phyloP scores from a whole-genome alignment of 2,329 filamentous ascomycete species.

The Arachnomyces sp. region DNA sequence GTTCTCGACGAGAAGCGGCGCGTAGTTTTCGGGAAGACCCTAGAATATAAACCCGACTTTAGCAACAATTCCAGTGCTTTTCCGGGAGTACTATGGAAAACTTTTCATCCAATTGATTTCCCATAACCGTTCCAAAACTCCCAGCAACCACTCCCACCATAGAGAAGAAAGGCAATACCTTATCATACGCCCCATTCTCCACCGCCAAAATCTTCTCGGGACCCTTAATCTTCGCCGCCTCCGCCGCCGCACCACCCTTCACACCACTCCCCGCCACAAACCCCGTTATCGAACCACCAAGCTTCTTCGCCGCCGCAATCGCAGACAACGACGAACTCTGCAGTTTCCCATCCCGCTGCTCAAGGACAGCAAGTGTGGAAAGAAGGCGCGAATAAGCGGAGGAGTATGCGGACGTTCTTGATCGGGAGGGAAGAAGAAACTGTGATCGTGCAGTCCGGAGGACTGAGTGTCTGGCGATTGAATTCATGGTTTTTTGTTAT shows the following conservation, averaged over 20 bases:
- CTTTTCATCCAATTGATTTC: too few relatives aligned
- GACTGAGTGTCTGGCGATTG: slow-evolving; percentile 31
- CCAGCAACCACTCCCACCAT: slow-evolving; percentile 1
- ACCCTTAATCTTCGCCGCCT: slow-evolving; percentile 82
- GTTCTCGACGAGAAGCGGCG: slow-evolving; percentile 88
- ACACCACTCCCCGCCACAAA: slow-evolving; percentile 78
- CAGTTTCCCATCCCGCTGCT: slow-evolving; percentile 85
- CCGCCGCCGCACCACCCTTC: slow-evolving; percentile 63
- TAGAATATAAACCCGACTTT: slow-evolving; percentile 29
- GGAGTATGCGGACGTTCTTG: slow-evolving; percentile 33
- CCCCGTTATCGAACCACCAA: slow-evolving; percentile 77
- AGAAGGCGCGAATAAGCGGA: slow-evolving; percentile 62
- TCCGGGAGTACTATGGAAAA: too few relatives aligned
- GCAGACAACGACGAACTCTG: slow-evolving; percentile 75
- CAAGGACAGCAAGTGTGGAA: slow-evolving; percentile 83
- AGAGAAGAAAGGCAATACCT: slow-evolving; percentile 47
- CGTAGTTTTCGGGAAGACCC: slow-evolving; percentile 89
- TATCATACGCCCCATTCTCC: slow-evolving; percentile 85
- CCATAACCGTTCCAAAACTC: neutral
- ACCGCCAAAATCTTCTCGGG: slow-evolving; percentile 86
- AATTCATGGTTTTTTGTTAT: slow-evolving; percentile 20
- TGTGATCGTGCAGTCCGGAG: slow-evolving; percentile 40
- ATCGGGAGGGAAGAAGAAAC: slow-evolving; percentile 34
- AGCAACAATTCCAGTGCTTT: slow-evolving; percentile 7
- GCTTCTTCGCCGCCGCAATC: slow-evolving; percentile 75